Base-by-base conservation (phyloP, 352 stramenopile species). In the Detonula confervacea region DNA sequence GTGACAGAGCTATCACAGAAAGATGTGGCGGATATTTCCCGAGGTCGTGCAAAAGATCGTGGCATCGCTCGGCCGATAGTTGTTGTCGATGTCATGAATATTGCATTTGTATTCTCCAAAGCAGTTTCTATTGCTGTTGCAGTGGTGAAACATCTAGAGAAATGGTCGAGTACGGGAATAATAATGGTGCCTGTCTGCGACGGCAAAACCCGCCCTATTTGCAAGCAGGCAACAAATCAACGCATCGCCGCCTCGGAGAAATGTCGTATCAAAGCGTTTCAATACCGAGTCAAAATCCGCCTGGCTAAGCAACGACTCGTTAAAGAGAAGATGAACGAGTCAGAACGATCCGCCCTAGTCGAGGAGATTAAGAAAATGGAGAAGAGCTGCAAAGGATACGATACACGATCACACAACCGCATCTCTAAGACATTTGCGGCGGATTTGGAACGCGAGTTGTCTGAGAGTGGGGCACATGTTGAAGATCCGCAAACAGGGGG, bases 211-310 rank as follows among this genome's bases (percentile, higher is more conserved):
- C 5, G 52, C 16, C 52, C 52, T 9, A 25, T 62, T 1, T 62
- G 52, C 25, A 62, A 62, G 24, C 55, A 64, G 42, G 55, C 55
- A 16, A 49, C 55, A 5, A 49, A 49, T 20, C 16, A 64, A 18
- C 29, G 55, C n/a, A 64, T 64, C 42, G 27, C 55, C 4, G 42
- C 6, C 12, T 18, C 7, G 3, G 29, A 64, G 55, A 64, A 25
- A 64, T 12, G 16, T 47, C 29, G 29, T 1, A 61, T 61, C 25
- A 61, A 39, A 27, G 52, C 52, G 4, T 29, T 35, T 61, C 11
- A 7, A 37, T 3, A 20, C 4, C 52, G 5, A 39, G 24, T 27
- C 16, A 20, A 37, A 61, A 37, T 51, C 49, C 12, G 18, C 27
- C 24, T 12, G 11, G 33, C 33, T 11, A 27, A 49, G 18, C 16